phyloP scores from a whole-genome alignment of 108 stramenopile genomes.

The Aurantiochytrium sp. region DNA sequence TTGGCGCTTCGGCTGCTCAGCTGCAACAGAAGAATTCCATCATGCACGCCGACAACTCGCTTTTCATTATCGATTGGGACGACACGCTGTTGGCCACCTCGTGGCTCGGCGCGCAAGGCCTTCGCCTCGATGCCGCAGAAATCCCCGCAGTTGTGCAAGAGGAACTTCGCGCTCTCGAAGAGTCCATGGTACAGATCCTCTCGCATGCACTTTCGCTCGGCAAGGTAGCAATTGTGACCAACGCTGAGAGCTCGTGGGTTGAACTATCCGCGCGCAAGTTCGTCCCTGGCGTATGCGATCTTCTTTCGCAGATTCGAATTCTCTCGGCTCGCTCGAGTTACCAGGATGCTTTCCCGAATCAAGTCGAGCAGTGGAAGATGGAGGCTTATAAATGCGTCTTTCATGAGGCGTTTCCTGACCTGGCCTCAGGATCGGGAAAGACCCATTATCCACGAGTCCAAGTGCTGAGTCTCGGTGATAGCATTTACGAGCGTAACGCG shows the following conservation, averaged over 20 bases:
- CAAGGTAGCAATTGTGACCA: background rate
- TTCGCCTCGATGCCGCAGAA: constrained; percentile 10
- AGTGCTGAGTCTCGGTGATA: constrained; percentile 12
- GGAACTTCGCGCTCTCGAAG: constrained; percentile 75
- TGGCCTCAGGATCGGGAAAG: background rate
- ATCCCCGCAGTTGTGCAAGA: constrained; percentile 50
- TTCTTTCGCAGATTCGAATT: background rate
- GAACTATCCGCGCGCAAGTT: background rate
- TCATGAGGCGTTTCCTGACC: background rate
- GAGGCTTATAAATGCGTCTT: background rate
- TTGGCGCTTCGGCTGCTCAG: background rate
- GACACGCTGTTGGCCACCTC: constrained; percentile 16
- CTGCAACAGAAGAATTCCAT: background rate
- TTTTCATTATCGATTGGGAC: constrained; percentile 26
- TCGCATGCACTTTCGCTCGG: background rate
- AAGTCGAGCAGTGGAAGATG: background rate
- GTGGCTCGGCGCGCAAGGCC: constrained; percentile 13
- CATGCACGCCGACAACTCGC: background rate
- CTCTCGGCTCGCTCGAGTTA: constrained; percentile 20
- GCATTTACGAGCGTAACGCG: constrained; percentile 15
- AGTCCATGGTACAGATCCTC: background rate
- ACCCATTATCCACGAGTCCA: background rate
- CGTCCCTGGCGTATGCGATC: background rate
- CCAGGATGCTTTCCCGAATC: background rate
- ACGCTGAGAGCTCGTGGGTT: constrained; percentile 22